Evolutionary conservation across 805 yeast species (phyloP), one percentile per base, ranked within the genome.

Genomic region (Cyberlindnera japonica): DNA sequence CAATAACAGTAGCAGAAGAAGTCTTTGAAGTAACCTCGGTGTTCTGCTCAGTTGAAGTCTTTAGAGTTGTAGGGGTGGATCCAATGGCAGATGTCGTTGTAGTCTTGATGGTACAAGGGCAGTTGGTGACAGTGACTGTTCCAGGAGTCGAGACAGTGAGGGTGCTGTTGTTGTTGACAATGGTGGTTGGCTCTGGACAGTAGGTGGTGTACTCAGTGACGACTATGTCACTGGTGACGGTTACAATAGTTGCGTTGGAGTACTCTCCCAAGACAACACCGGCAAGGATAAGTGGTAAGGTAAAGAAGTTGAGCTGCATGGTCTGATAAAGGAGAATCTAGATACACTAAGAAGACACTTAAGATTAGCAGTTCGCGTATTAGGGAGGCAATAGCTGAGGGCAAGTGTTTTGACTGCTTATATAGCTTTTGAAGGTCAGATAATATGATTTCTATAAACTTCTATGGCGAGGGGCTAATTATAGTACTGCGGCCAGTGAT

Each of bases 91-190:
- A n/a, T 41, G 42, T 18, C 18, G 41, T 22, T 11, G 62, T 43
- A 29, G 52, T 49, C 30, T 79, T 73, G 58, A 79, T 58, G 60
- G 91, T 83, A 74, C 95, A 86, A 62, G 90, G 90, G 67, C 85
- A 80, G 74, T 86, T 82, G 58, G 95, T 83, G 77, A 85, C 74
- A 64, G 93, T 85, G 57, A 86, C 66, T 54, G 95, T 85, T 63
- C 91, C 83, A 47, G 91, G 79, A 57, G 64, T 81, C 47, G 90
- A 78, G 61, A 82, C 88, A 51, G 83, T 77, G 77, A 77, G 74
- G 60, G 91, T 83, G 62, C 62, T 62, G 72, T 72, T 73, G 75
- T 79, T 81, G 64, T 79, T 77, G 50, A 69, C 71, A 45, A 85
- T 57, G 45, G 74, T 66, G 55, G 95, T 86, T 38, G 95, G 67